These are phyloP conservation scores for Wickerhamiella cacticola DNA, from an alignment of 805 yeast genomes.

Conservation along the genomic window DNA sequence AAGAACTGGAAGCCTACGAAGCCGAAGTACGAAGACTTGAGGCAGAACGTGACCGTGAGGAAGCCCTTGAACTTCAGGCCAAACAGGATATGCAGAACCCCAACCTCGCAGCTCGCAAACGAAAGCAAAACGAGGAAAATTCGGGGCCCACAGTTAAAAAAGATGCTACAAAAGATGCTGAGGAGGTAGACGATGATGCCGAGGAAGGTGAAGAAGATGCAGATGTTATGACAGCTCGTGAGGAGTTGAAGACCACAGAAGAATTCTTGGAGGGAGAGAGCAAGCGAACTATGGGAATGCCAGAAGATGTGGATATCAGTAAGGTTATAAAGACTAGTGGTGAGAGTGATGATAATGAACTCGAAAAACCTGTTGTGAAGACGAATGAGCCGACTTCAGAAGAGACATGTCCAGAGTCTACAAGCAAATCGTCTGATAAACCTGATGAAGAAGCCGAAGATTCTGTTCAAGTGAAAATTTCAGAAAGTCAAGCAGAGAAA, in stretches of 20 bases:
- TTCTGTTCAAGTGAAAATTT: conserved; percentile 1
- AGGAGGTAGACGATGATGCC: conserved; percentile 8
- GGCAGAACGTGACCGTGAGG: neutral
- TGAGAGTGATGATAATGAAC: no score
- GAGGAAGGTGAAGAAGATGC: conserved; percentile 15
- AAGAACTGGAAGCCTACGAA: conserved; percentile 17
- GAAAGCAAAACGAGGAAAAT: neutral
- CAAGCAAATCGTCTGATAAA: neutral
- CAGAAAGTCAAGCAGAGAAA: neutral
- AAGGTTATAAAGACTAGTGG: no score
- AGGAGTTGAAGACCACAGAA: neutral
- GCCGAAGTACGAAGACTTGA: conserved; percentile 6
- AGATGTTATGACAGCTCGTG: neutral
- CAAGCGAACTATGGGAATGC: neutral
- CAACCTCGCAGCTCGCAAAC: conserved; percentile 3
- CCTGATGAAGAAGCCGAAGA: conserved; percentile 8
- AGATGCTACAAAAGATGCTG: neutral
- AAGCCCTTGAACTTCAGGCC: neutral
- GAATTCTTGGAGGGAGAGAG: neutral
- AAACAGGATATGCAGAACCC: neutral
- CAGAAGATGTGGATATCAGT: conserved; percentile 16
- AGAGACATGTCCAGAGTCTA: no score
- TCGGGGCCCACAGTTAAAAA: neutral
- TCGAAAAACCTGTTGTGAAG: no score
- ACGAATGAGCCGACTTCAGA: no score